These are phyloP conservation scores for Alternaria gaisen DNA, from an alignment of 2,329 filamentous ascomycete genomes.

Conservation along the genomic window DNA sequence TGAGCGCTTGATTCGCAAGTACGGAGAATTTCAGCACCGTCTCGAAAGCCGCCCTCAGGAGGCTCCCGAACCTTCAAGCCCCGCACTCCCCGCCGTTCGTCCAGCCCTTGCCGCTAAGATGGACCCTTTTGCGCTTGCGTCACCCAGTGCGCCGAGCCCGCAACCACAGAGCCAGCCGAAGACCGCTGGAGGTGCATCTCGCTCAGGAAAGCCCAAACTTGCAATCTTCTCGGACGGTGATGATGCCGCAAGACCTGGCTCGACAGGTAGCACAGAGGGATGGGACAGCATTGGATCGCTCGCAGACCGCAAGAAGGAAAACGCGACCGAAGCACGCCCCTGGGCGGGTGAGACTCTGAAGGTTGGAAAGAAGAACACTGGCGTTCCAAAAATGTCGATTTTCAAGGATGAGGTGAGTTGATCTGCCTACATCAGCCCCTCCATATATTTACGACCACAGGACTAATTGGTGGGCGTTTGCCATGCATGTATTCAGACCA, in stretches of 20 bases:
- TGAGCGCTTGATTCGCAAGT: conserved; percentile 85
- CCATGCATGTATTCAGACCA: conserved; percentile 62
- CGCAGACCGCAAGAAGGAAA: conserved; percentile 92
- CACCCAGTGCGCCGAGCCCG: conserved; percentile 66
- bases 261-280: conserved; percentile 70
- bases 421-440: conserved; percentile 47
- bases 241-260: conserved; percentile 61
- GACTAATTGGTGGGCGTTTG: conserved; percentile 80
- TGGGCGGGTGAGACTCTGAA: conserved; percentile 94
- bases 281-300: conserved; percentile 94
- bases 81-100: conserved; percentile 82
- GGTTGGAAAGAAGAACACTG: conserved; percentile 81
- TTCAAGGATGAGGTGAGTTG: conserved; percentile 95
- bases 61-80: conserved; percentile 76
- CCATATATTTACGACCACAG: conserved; percentile 61
- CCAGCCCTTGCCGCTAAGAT: conserved; percentile 85
- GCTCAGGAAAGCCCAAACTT: conserved; percentile 80
- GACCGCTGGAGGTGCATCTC: conserved; percentile 62
- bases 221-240: conserved; percentile 87
- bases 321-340: conserved; percentile 82
- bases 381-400: conserved; percentile 82
- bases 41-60: conserved; percentile 72
- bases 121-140: conserved; percentile 73
- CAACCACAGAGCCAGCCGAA: conserved; percentile 65
- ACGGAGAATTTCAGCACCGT: conserved; percentile 87